A percentile compares a stretch with the other conserved stretches of the same genome.
Evolutionary conservation across 2,329 filamentous ascomycete genomes (phyloP).

Genomic region (Amauroascus verrucosus): DNA sequence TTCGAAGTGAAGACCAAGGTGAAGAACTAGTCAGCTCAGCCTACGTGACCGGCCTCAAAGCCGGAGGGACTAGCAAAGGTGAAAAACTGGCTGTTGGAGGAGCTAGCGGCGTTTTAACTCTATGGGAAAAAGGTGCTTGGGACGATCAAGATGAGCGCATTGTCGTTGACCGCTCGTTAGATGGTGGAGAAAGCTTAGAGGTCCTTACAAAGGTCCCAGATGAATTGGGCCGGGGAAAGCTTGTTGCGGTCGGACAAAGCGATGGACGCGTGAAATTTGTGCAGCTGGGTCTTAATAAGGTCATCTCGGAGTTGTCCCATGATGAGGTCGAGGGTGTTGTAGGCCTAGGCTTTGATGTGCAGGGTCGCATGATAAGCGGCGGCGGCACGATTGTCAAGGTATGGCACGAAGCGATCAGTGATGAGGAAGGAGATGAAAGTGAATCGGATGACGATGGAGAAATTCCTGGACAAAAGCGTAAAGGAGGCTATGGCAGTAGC

Average conservation of each 20-base stretch:
- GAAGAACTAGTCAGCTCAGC: slow-evolving; percentile 78
- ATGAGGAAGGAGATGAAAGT: slow-evolving; percentile 39
- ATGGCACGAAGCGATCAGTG: slow-evolving; percentile 60
- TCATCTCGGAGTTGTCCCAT: slow-evolving; percentile 59
- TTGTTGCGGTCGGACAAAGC: slow-evolving; percentile 68
- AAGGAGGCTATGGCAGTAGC: slow-evolving; percentile 19
- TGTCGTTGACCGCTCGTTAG: slow-evolving; percentile 54
- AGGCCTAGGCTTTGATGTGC: slow-evolving; percentile 71
- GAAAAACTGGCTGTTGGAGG: slow-evolving; percentile 68
- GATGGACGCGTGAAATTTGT: slow-evolving; percentile 72
- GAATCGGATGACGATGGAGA: slow-evolving; percentile 37
- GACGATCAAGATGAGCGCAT: slow-evolving; percentile 90
- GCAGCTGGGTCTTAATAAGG: slow-evolving; percentile 60
- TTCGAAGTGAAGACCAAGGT: slow-evolving; percentile 87
- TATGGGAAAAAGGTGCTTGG: slow-evolving; percentile 93
- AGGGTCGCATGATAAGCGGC: slow-evolving; percentile 77
- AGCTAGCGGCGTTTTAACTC: slow-evolving; percentile 68
- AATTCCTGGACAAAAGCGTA: slow-evolving; percentile 32
- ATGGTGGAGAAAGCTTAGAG: slow-evolving; percentile 69
- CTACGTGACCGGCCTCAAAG: slow-evolving; percentile 66
- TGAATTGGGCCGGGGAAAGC: slow-evolving; percentile 51
- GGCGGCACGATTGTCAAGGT: slow-evolving; percentile 81
- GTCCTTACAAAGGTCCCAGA: slow-evolving; percentile 63
- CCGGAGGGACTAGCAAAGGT: slow-evolving; percentile 56
- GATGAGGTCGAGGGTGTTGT: slow-evolving; percentile 82